These are phyloP conservation scores for Bothriochloa decipiens DNA, from an alignment of 176 grass and related monocot species.

Conservation along the genomic window DNA sequence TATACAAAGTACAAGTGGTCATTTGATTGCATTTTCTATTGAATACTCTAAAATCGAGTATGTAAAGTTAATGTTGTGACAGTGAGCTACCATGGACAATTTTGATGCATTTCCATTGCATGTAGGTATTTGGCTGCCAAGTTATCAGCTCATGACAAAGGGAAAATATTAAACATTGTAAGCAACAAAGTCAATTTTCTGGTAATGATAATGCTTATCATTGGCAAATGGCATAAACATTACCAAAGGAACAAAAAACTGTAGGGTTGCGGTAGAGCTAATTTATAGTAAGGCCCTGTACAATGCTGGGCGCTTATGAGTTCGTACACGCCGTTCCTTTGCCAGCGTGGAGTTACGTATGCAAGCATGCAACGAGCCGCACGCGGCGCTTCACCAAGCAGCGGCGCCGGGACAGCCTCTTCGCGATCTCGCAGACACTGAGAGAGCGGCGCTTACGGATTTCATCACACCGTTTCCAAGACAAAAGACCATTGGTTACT, in stretches of 20 bases:
- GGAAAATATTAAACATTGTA: background rate
- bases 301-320: too few relatives aligned
- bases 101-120: conserved; percentile 12
- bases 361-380: too few relatives aligned
- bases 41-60: background rate
- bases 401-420: too few relatives aligned
- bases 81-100: conserved; percentile 5
- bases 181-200: conserved; percentile 1
- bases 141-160: conserved; percentile 11
- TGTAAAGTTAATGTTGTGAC: conserved; percentile 16
- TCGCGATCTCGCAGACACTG: too few relatives aligned
- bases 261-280: background rate
- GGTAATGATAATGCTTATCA: background rate
- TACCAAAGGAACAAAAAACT: background rate
- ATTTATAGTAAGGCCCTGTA: too few relatives aligned
- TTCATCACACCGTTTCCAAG: too few relatives aligned
- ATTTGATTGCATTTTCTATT: conserved; percentile 19
- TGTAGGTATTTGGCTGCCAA: conserved; percentile 7
- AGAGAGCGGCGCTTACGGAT: too few relatives aligned
- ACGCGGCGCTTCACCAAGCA: too few relatives aligned
- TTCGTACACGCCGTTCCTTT: too few relatives aligned
- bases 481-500: too few relatives aligned
- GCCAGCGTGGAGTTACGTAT: too few relatives aligned
- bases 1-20: background rate
- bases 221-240: conserved; percentile 5